Conservation (phyloP, 1,139 yeast species). For the Candida dubliniensis region DNA sequence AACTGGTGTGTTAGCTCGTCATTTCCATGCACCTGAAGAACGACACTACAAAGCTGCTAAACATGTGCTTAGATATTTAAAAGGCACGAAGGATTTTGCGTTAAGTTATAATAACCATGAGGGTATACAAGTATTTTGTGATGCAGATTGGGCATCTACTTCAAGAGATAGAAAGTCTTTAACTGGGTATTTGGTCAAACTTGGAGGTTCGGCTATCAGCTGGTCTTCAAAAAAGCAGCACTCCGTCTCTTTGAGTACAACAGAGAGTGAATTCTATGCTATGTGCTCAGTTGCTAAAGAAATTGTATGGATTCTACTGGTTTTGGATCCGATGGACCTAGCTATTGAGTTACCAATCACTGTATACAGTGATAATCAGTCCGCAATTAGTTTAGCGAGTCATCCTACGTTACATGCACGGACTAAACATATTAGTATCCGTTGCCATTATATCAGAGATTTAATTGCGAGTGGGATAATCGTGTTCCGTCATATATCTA, state of each 20-base stretch:
- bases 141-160: slow-evolving; percentile 8
- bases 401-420: slow-evolving; percentile 1
- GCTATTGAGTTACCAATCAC: slow-evolving; percentile 1
- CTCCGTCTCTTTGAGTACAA: slow-evolving; percentile 14
- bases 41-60: not conserved
- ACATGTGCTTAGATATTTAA: not conserved
- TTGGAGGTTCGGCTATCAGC: slow-evolving; percentile 14
- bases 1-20: slow-evolving; percentile 3
- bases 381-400: not conserved
- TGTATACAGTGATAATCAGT: not conserved
- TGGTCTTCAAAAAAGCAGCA: slow-evolving; percentile 17
- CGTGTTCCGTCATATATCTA: not conserved
- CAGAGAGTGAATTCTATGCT: slow-evolving; percentile 19
- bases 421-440: slow-evolving; percentile 1
- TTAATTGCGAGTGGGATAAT: not conserved
- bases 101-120: not conserved
- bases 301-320: slow-evolving; percentile 11
- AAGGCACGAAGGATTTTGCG: not conserved
- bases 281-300: slow-evolving; percentile 15
- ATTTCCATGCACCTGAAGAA: not conserved
- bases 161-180: slow-evolving; percentile 3
- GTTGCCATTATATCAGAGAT: not conserved
- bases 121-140: slow-evolving; percentile 4
- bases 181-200: slow-evolving; percentile 14
- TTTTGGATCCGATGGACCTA: not conserved